Conservation (phyloP, 164 flowering plant genomes). For the Umbellularia californica region DNA sequence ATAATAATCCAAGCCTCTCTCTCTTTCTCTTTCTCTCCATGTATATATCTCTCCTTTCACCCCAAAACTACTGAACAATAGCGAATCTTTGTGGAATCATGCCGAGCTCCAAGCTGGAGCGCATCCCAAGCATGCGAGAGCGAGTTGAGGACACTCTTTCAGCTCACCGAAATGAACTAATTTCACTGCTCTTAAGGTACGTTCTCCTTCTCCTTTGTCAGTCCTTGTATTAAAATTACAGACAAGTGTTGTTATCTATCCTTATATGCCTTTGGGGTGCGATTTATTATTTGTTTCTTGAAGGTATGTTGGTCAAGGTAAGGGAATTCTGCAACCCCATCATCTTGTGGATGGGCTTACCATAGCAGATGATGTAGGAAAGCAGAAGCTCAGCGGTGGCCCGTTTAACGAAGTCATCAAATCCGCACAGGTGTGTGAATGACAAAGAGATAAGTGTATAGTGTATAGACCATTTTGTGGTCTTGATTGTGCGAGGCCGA, state of each 20-base stretch:
- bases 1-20: no score
- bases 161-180: slow-evolving; percentile 82
- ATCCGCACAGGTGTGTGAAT: slow-evolving; percentile 66
- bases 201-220: slow-evolving; percentile 11
- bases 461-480: no score
- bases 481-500: no score
- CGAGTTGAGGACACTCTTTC: slow-evolving; percentile 86
- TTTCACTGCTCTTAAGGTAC: slow-evolving; percentile 93
- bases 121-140: slow-evolving; percentile 65
- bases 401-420: slow-evolving; percentile 68
- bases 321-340: slow-evolving; percentile 83
- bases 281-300: slow-evolving; percentile 2
- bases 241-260: not conserved
- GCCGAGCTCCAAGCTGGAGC: slow-evolving; percentile 3
- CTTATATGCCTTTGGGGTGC: not conserved
- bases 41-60: no score
- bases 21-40: no score
- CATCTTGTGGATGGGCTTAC: slow-evolving; percentile 64
- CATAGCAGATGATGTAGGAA: slow-evolving; percentile 38
- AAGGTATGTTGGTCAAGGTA: slow-evolving; percentile 92
- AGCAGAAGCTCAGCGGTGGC: slow-evolving; percentile 39
- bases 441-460: no score
- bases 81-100: not conserved
- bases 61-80: not conserved
- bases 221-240: not conserved